Base-by-base conservation (phyloP, 495 filamentous ascomycete species). In the Penicillium canescens region DNA sequence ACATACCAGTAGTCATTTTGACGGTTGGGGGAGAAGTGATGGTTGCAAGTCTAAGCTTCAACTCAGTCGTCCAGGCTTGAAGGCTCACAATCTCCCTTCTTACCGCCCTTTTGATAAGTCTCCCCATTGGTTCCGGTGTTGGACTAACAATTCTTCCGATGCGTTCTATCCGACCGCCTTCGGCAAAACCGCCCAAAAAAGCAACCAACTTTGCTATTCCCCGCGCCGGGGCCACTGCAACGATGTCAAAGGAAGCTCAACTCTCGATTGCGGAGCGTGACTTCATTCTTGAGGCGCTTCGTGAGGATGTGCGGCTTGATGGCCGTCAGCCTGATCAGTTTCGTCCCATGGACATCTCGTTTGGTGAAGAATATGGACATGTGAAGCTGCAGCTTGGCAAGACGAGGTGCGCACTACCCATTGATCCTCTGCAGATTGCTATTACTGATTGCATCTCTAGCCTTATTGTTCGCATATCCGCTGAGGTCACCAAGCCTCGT, bases 331-430 rank as follows among this genome's bases (percentile, higher is more conserved):
- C 90, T 46, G 89, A 97, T 59, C 77, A 87, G 45, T 91, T 88
- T 73, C 87, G 94, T 52, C 74, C 83, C 10, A 65, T 98, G 18
- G 82, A 86, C 38, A 77, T 98, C 33, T 80, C 78, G 6, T 97
- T 98, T 70, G 91, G 90, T 13, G 87, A 96, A 37, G 89, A 96
- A 63, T 89, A 94, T 77, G 94, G 94, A 46, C 84, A 92, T 66
- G 89, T 89, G 58, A 91, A 97, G 67, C 90, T 97, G 4, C 81
- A 84, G 56, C 72, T 98, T 52, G 94, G 95, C 46, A 95, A 92
- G 75, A 98, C 94, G 26, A 89, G 87, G 92, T 93, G 69, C 39
- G 62, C 43, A 20, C 23, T 1, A 26, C 49, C 38, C 40, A 40
- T 40, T 23, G 26, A 28, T 16, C 34, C 47, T 23, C 33, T 6